Base-by-base conservation (phyloP, 2,329 filamentous ascomycete genomes). In the Plenodomus lindquistii region DNA sequence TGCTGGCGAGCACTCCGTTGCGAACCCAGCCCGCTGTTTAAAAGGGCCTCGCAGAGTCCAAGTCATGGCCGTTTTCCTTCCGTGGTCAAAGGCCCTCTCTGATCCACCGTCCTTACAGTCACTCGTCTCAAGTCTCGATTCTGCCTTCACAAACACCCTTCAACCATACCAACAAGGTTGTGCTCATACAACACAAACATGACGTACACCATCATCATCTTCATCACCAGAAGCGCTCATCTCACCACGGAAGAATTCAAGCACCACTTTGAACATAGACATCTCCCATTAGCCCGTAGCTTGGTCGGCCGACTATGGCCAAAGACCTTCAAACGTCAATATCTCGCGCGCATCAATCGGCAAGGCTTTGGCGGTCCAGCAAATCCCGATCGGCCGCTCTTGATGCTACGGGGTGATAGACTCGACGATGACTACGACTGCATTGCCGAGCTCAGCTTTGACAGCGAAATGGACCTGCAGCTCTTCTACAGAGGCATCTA, bases 371-470 rank as follows among this genome's bases (percentile, higher is more conserved):
- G 63, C 8, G 57, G 57, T 2, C 55, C 60, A 27, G 54, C 58
- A 9, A 66, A 66, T 37, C 54, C 50, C 1, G 59, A 65, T 44
- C 48, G 54, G 27, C 63, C 65, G 18, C 55, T 47, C 1, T 45
- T 66, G 2, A 44, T 59, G 6, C 44, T 69, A 27, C 49, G 62
- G 31, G 65, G 66, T 37, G 54, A 52, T 2, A 48, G 58, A 21
- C 42, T 57, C 2, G 57, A 59, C 18, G 48, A 67, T 18, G 63
- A 67, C 46, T 66, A 50, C 44, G 65, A 69, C 37, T 65, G 56
- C 47, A 52, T 66, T 15, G 48, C 57, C 18, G 60, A 67, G 21
- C 48, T 64, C 54, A 59, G 45, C 5, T 70, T 64, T 39, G 50
- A 58, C 5, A 42, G 35, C 42, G 65, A 69, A 41, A 43, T 50